These are phyloP conservation scores for Setaria italica DNA, from an alignment of 202 grass and related monocot genomes.

Conservation along the genomic window DNA sequence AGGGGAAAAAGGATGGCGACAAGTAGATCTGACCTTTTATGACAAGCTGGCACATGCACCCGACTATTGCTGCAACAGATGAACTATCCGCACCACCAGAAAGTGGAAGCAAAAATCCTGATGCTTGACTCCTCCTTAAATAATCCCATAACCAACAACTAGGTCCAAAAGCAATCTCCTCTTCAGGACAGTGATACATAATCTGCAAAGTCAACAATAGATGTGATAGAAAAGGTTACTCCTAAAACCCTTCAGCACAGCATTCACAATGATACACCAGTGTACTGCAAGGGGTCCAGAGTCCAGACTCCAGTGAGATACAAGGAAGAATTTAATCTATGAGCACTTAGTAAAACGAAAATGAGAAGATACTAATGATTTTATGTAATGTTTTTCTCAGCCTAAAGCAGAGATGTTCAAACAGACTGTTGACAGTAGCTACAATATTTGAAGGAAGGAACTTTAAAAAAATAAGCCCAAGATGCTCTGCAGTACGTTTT, in stretches of 20 bases:
- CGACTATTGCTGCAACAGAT: conserved; percentile 93
- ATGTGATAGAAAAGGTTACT: conserved; percentile 3
- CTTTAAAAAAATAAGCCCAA: not conserved
- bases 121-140: conserved; percentile 87
- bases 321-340: not conserved
- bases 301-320: not conserved
- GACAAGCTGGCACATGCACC: conserved; percentile 98
- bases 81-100: conserved; percentile 99
- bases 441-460: not conserved
- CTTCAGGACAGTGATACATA: conserved; percentile 87
- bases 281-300: not conserved
- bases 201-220: conserved; percentile 48
- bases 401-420: not conserved
- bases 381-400: conserved; percentile 23
- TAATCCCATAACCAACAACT: conserved; percentile 99
- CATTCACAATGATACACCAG: conserved; percentile 7
- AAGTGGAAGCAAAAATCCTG: conserved; percentile 96
- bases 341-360: not conserved
- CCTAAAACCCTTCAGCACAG: conserved; percentile 3
- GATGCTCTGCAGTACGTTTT: not conserved
- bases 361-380: not conserved
- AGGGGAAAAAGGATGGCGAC: not conserved
- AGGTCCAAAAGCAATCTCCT: conserved; percentile 96
- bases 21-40: conserved; percentile 64
- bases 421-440: not conserved